Evolutionary conservation across 2,329 filamentous ascomycete genomes (phyloP).

Genomic region (Phaeophleospora eucalypticola): DNA sequence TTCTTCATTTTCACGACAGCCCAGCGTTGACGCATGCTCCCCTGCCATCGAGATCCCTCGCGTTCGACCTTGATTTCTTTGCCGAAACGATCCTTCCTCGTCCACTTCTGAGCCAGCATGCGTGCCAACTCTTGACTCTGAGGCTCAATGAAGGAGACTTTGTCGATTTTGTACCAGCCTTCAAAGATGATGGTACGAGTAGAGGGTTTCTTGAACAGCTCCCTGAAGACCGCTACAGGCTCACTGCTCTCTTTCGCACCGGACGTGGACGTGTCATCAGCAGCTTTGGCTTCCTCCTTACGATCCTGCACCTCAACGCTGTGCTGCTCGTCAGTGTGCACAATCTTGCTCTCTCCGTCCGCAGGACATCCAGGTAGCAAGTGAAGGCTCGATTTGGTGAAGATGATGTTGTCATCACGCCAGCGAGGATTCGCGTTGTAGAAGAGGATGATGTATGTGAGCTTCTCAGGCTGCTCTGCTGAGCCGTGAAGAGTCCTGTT

Average conservation of each 20-base stretch:
- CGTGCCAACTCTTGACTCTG: constrained; percentile 20
- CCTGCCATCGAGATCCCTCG: constrained; percentile 21
- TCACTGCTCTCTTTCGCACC: not conserved
- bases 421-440: constrained; percentile 28
- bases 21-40: constrained; percentile 25
- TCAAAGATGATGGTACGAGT: constrained; percentile 21
- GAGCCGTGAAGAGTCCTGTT: not conserved
- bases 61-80: constrained; percentile 16
- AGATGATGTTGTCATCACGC: constrained; percentile 26
- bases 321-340: too few species aligned
- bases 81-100: constrained; percentile 13
- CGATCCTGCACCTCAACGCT: not conserved
- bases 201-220: constrained; percentile 4
- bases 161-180: constrained; percentile 24
- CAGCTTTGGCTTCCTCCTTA: not conserved
- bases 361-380: constrained; percentile 19
- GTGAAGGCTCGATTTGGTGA: constrained; percentile 29
- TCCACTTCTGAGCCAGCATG: constrained; percentile 33
- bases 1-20: constrained; percentile 10
- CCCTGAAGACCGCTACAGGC: constrained; percentile 28
- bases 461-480: not conserved
- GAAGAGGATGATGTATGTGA: constrained; percentile 27
- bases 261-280: not conserved
- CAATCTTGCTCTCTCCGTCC: constrained; percentile 1
- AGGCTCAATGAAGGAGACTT: constrained; percentile 23